Conservation (phyloP, 768 basidiomycete species). For the Calocybe gangraenosa region DNA sequence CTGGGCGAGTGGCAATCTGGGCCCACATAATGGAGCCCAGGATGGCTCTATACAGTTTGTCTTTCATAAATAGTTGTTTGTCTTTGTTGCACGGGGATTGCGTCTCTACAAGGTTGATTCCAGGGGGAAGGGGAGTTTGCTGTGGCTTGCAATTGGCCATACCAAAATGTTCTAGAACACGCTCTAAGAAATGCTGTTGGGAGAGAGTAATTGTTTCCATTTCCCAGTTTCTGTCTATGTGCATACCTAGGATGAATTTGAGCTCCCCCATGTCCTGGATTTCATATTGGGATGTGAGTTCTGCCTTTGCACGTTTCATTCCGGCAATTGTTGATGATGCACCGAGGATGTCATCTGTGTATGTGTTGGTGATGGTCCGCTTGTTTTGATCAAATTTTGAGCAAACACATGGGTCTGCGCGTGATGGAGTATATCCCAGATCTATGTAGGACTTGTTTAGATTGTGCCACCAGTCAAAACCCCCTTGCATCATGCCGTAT, state of each 20-base stretch:
- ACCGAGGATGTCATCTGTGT: background rate
- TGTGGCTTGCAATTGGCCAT: background rate
- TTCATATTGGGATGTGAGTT: background rate
- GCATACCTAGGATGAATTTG: conserved; percentile 14
- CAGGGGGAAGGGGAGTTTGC: background rate
- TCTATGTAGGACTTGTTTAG: background rate
- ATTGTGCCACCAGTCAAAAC: background rate
- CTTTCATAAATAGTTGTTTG: background rate
- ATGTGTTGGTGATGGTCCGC: background rate
- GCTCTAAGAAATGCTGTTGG: no score
- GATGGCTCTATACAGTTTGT: background rate
- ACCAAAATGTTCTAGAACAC: no score
- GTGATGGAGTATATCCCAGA: background rate
- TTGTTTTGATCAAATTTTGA: background rate
- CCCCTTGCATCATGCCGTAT: background rate
- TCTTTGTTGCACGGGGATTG: background rate
- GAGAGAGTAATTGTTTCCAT: no score
- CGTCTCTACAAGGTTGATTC: background rate
- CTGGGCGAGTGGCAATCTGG: conserved; percentile 12
- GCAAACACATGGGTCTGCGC: background rate
- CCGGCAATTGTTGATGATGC: background rate
- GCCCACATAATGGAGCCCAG: background rate
- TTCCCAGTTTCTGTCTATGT: no score
- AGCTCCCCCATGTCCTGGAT: background rate
- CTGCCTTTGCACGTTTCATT: background rate